Conservation (phyloP, 192 early-diverging fungal species). For the Gonapodya prolifera region DNA sequence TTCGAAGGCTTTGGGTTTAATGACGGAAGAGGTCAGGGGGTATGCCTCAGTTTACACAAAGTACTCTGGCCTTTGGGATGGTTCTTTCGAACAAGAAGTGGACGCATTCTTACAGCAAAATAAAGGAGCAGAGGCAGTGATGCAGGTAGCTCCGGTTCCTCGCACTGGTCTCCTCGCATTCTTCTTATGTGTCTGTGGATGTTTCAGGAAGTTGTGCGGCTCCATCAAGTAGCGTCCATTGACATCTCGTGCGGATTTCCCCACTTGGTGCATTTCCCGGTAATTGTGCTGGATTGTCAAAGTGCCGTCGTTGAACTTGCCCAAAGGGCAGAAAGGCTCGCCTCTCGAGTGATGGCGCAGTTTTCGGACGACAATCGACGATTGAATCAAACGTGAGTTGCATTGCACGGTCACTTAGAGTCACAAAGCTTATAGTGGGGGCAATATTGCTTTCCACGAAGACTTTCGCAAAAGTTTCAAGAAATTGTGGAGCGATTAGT, state of each 20-base stretch:
- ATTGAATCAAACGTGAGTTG: constrained; percentile 6
- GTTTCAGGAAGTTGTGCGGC: not conserved
- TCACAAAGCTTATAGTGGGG: not conserved
- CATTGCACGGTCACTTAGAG: not conserved
- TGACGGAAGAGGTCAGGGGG: not conserved
- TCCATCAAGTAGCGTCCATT: not conserved
- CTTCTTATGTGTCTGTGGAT: no score
- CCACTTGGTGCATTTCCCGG: constrained; percentile 36
- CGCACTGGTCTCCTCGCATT: no score
- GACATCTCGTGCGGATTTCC: constrained; percentile 14
- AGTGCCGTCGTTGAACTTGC: constrained; percentile 37
- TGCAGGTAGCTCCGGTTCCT: not conserved
- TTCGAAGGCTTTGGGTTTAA: not conserved
- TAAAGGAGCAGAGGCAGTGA: not conserved
- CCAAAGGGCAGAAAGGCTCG: constrained; percentile 37
- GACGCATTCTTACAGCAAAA: not conserved
- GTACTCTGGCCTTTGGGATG: not conserved
- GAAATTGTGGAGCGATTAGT: constrained; percentile 24
- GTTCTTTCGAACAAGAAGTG: not conserved
- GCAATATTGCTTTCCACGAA: not conserved
- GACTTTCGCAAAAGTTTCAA: constrained; percentile 24
- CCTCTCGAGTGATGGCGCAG: constrained; percentile 42
- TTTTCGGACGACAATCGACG: constrained; percentile 18
- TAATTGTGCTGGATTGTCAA: constrained; percentile 47
- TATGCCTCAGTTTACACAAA: not conserved